These are phyloP conservation scores for Rhodotorula sp. DNA, from an alignment of 1,284 basidiomycete genomes.

Conservation along the genomic window DNA sequence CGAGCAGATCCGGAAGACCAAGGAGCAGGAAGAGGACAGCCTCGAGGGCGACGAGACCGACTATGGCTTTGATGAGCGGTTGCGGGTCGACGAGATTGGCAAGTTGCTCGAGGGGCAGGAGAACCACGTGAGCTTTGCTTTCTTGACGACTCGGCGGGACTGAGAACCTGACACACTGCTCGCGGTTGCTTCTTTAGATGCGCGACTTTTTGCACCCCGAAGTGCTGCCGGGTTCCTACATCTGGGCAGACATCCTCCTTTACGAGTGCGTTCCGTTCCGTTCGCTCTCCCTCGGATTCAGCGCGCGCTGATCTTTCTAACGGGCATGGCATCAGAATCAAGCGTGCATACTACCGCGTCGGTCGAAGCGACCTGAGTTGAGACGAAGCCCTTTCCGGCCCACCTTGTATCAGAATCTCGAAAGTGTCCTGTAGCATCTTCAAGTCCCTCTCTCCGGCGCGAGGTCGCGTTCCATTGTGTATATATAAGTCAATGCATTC, in stretches of 20 bases:
- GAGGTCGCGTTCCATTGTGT: background rate
- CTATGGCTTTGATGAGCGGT: slow-evolving; percentile 37
- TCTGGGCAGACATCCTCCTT: slow-evolving; percentile 37
- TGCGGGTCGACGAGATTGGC: slow-evolving; percentile 36
- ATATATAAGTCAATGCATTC: background rate
- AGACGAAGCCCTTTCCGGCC: no score
- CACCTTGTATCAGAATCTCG: no score
- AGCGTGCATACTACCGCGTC: slow-evolving; percentile 25
- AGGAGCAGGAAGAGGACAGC: background rate
- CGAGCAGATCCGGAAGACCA: slow-evolving; percentile 1
- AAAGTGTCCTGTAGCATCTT: no score
- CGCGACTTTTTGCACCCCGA: slow-evolving; percentile 37
- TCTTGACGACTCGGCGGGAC: no score
- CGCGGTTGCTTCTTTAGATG: background rate
- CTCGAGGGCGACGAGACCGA: slow-evolving; percentile 12
- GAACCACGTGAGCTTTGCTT: slow-evolving; percentile 17
- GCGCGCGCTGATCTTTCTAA: background rate
- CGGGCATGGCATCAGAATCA: slow-evolving; percentile 10
- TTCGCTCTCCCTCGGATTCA: background rate
- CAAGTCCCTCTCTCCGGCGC: background rate
- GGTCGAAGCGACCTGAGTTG: slow-evolving; percentile 2
- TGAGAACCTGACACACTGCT: background rate
- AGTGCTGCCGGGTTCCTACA: slow-evolving; percentile 26
- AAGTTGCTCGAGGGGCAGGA: slow-evolving; percentile 32
- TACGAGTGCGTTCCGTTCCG: slow-evolving; percentile 28